Evolutionary conservation across 805 yeast species (phyloP).

Genomic region (Millerozyma acaciae): DNA sequence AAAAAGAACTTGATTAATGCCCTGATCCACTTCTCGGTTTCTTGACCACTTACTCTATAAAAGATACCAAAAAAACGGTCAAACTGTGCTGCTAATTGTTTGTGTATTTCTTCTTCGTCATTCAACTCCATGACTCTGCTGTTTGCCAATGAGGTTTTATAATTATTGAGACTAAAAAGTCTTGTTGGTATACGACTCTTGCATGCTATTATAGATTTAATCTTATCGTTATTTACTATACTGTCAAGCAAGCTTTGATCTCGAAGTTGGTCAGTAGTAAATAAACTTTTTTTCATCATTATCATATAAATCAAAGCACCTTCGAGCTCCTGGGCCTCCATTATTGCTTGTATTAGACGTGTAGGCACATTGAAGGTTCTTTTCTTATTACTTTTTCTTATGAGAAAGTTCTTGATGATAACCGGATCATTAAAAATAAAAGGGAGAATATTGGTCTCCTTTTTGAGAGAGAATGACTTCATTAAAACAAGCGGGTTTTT

Average conservation of each 20-base stretch:
- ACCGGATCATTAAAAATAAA: conserved; percentile 9
- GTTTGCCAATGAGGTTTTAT: background rate
- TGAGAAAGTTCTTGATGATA: conserved; percentile 6
- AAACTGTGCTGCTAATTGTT: conserved; percentile 4
- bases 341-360: conserved; percentile 6
- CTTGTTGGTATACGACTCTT: conserved; percentile 9
- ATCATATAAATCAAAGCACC: conserved; percentile 11
- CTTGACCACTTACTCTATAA: conserved; percentile 3
- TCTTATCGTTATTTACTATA: conserved; percentile 6
- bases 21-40: conserved; percentile 5
- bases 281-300: conserved; percentile 9
- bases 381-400: conserved; percentile 4
- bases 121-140: background rate
- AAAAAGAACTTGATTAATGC: conserved; percentile 1
- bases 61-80: conserved; percentile 5
- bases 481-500: conserved; percentile 7
- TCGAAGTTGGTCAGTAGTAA: conserved; percentile 5
- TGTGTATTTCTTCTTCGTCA: conserved; percentile 1
- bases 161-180: conserved; percentile 4
- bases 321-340: conserved; percentile 11
- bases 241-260: conserved; percentile 4
- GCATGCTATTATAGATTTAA: conserved; percentile 10
- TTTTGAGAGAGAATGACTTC: conserved; percentile 5
- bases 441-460: conserved; percentile 11
- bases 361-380: conserved; percentile 3